These are phyloP conservation scores for Gloeopeniophorella convolvens DNA, from an alignment of 768 basidiomycete species.

Conservation along the genomic window DNA sequence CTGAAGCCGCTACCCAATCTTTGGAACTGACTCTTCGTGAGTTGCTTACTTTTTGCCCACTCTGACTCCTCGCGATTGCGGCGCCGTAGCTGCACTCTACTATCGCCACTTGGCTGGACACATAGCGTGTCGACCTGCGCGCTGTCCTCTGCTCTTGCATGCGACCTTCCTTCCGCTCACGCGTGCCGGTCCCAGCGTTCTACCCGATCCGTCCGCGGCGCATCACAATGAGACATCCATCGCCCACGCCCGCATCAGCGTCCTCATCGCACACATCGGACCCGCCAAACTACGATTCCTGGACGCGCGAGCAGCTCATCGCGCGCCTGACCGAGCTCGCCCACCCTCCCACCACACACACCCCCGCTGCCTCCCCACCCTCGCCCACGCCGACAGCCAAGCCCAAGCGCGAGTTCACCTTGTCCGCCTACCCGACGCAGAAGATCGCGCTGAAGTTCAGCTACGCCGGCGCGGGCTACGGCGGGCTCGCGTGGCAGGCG, in stretches of 20 bases:
- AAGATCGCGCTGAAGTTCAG: constrained; percentile 94
- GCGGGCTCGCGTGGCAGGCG: constrained; percentile 80
- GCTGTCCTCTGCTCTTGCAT: neutral
- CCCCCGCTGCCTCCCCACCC: constrained; percentile 14
- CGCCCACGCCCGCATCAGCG: neutral
- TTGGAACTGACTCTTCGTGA: constrained; percentile 20
- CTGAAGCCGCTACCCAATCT: constrained; percentile 13
- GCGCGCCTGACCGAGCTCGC: constrained; percentile 52
- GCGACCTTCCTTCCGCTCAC: constrained; percentile 3
- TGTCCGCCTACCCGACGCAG: constrained; percentile 61
- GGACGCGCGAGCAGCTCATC: constrained; percentile 68
- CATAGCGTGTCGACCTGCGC: no score
- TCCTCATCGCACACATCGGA: neutral
- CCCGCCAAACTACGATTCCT: constrained; percentile 39
- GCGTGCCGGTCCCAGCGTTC: neutral
- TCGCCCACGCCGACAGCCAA: constrained; percentile 7
- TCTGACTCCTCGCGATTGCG: no score
- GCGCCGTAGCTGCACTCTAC: no score
- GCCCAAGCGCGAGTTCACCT: constrained; percentile 47
- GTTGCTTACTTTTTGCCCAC: constrained; percentile 5
- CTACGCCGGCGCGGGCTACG: constrained; percentile 90
- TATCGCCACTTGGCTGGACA: no score
- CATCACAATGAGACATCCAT: neutral
- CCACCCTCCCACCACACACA: constrained; percentile 6
- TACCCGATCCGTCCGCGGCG: constrained; percentile 3